Evolutionary conservation across 1,284 basidiomycete species (phyloP), one percentile per base, ranked within the genome.

Genomic region (Ustilago bromivora): DNA sequence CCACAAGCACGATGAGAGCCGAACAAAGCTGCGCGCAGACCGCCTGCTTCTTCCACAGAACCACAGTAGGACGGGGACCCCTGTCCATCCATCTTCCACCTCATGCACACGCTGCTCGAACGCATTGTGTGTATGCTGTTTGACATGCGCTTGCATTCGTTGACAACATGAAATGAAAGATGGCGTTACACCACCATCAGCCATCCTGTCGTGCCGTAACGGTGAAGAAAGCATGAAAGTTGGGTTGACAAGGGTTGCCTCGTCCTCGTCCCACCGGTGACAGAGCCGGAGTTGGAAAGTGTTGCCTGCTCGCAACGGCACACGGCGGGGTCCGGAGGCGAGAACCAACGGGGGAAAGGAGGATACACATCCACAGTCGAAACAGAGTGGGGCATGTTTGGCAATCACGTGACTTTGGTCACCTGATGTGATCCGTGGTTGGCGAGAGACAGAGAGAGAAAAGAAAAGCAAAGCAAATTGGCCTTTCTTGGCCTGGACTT

Each of bases 401-500:
- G 23, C 2, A 28, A 28, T 28, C 23, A 28, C 23, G 23, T 28
- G 23, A 28, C 23, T 28, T 28, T 28, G 23, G 23, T 28, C 23
- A 28, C 23, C 23, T 28, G 23, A 28, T 28, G 23, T 49, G 47
- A n/a, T n/a, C 10, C 23, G 13, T 13, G 13, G 23, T 23, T 31
- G 52, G 52, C 28, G 1, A n/a, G 38, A 55, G 19, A 38, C n/a
- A 49, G 47, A 49, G 11, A 49, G 23, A 28, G 23, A 28, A 28
- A 28, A 28, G 23, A 36, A 12, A 35, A 12, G 31, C 34, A 31
- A 19, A 38, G 36, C 9, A 19, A 32, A 17, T 32, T 38, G 17
- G 31, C 46, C 56, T 46, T 58, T 58, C 43, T 49, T 58, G 57
- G 57, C 57, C 57, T 58, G 10, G 31, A 49, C 57, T 36, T 32